phyloP scores from a whole-genome alignment of 495 filamentous ascomycete genomes.

The Chlorociboria aeruginascens region DNA sequence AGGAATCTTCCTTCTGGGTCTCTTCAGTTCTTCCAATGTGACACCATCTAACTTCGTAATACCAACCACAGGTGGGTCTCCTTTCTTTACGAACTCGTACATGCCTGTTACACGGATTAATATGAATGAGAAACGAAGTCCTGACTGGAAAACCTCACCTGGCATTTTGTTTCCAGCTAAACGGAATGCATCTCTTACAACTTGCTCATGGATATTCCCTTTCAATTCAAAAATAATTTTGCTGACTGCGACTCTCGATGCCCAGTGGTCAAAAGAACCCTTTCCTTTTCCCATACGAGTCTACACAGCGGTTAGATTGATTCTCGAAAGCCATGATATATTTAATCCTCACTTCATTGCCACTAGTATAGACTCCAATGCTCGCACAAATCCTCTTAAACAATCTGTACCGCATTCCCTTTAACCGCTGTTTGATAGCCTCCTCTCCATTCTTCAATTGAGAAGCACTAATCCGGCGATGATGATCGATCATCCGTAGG shows the following conservation, averaged over 20 bases:
- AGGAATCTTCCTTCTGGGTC: conserved; percentile 56
- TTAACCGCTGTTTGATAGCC: conserved; percentile 73
- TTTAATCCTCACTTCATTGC: conserved; percentile 59
- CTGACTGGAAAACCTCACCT: conserved; percentile 39
- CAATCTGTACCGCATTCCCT: conserved; percentile 85
- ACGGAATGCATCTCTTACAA: conserved; percentile 87
- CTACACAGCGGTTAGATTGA: conserved; percentile 20
- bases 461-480: conserved; percentile 76
- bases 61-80: conserved; percentile 83
- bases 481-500: conserved; percentile 84
- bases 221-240: conserved; percentile 86
- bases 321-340: background rate
- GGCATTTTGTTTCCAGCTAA: conserved; percentile 93
- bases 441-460: conserved; percentile 85
- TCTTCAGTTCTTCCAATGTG: conserved; percentile 67
- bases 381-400: conserved; percentile 86
- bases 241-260: conserved; percentile 72
- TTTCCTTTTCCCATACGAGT: conserved; percentile 98
- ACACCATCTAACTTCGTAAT: conserved; percentile 84
- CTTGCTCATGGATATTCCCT: conserved; percentile 85
- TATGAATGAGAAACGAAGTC: background rate
- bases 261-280: conserved; percentile 95
- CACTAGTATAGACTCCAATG: conserved; percentile 87
- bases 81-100: conserved; percentile 89
- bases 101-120: conserved; percentile 42